Evolutionary conservation across 2,329 filamentous ascomycete genomes (phyloP).

Genomic region (Microsporum audouinii): DNA sequence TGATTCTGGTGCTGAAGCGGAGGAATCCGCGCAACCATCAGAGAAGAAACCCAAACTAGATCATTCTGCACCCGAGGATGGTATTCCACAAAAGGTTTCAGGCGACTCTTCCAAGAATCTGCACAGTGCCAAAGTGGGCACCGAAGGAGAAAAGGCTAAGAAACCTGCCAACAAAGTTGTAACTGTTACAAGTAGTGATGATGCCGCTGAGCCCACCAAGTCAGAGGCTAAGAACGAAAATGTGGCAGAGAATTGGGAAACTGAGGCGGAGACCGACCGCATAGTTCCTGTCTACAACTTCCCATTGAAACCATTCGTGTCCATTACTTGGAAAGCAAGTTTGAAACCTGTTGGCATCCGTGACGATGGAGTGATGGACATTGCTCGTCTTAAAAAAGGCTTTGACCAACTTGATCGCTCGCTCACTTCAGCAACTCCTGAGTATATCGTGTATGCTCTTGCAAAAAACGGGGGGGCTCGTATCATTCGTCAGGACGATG

Average conservation of each 20-base stretch:
- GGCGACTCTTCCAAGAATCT: constrained; percentile 22
- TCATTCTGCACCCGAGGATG: constrained; percentile 25
- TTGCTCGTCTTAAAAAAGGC: constrained; percentile 89
- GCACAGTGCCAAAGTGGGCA: constrained; percentile 43
- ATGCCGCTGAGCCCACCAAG: constrained; percentile 40
- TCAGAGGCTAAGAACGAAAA: constrained; percentile 7
- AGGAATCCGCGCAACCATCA: constrained; percentile 52
- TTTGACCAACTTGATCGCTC: constrained; percentile 96
- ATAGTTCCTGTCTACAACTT: constrained; percentile 83
- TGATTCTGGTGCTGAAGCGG: constrained; percentile 49
- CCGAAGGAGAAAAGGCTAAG: constrained; percentile 27
- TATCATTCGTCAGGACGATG: constrained; percentile 88
- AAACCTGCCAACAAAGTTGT: constrained; percentile 18
- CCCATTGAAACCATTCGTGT: constrained; percentile 91
- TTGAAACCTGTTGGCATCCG: constrained; percentile 53
- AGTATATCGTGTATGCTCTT: constrained; percentile 89
- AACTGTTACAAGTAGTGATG: constrained; percentile 39
- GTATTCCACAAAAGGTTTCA: constrained; percentile 29
- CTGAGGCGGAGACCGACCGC: constrained; percentile 43
- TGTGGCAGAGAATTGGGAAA: constrained; percentile 37
- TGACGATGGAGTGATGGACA: constrained; percentile 74
- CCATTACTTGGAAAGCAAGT: constrained; percentile 55
- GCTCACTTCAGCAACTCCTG: constrained; percentile 75
- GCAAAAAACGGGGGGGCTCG: constrained; percentile 86
- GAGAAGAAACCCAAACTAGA: constrained; percentile 38